These are phyloP conservation scores for Colletotrichum kahawae DNA, from an alignment of 2,329 filamentous ascomycete species.

Conservation along the genomic window DNA sequence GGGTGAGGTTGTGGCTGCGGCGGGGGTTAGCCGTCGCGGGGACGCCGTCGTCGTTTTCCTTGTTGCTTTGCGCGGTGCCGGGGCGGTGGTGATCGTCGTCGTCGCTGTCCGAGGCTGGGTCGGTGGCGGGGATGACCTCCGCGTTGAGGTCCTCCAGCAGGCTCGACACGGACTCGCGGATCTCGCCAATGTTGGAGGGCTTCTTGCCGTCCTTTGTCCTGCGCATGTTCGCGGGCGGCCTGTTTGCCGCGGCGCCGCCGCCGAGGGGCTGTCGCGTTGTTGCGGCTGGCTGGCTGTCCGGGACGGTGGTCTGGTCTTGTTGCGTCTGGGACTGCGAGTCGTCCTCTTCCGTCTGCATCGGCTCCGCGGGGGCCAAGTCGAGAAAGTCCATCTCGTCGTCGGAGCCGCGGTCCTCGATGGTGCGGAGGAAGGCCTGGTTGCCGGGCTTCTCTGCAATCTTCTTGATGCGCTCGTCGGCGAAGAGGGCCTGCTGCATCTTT, in stretches of 20 bases:
- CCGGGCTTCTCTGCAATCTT: slow-evolving; percentile 90
- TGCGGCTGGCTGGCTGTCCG: slow-evolving; percentile 54
- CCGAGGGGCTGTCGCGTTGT: slow-evolving; percentile 34
- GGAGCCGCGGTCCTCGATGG: slow-evolving; percentile 81
- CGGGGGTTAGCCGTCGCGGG: slow-evolving; percentile 35
- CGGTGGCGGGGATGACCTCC: slow-evolving; percentile 53
- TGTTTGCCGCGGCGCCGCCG: slow-evolving; percentile 43
- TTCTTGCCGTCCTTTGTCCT: slow-evolving; percentile 68
- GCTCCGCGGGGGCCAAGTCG: slow-evolving; percentile 44
- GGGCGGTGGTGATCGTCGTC: slow-evolving; percentile 47
- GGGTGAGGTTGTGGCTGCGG: slow-evolving; percentile 30
- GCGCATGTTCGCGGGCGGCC: slow-evolving; percentile 65
- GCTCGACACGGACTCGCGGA: slow-evolving; percentile 82
- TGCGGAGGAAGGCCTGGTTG: slow-evolving; percentile 86
- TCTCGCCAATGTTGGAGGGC: slow-evolving; percentile 78
- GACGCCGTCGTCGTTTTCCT: slow-evolving; percentile 48
- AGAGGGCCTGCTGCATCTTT: slow-evolving; percentile 87
- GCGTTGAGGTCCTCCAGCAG: slow-evolving; percentile 73
- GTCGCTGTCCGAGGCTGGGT: slow-evolving; percentile 57
- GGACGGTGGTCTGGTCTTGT: slow-evolving; percentile 38
- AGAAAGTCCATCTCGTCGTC: slow-evolving; percentile 82
- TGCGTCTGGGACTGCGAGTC: slow-evolving; percentile 40
- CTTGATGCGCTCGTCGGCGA: slow-evolving; percentile 87
- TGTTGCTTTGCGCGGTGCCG: slow-evolving; percentile 40
- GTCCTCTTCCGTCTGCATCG: slow-evolving; percentile 30